A percentile compares a stretch with the other conserved stretches of the same genome.
phyloP scores from a whole-genome alignment of 1,284 basidiomycete species.

The Malassezia brasiliensis region DNA sequence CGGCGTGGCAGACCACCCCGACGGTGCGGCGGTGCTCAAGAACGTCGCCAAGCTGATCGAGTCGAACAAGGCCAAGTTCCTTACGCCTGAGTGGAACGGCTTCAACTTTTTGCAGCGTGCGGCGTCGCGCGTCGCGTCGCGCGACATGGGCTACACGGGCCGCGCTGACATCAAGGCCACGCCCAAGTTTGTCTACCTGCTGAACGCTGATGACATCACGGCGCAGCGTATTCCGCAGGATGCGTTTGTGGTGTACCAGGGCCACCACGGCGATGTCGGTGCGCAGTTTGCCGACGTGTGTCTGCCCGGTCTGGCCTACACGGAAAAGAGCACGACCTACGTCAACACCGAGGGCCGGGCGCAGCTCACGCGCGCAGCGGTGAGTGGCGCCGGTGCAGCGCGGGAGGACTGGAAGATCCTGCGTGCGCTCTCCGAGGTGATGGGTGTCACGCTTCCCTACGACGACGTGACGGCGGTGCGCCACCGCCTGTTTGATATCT shows the following conservation, averaged over 20 bases:
- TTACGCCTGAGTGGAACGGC: constrained; percentile 90
- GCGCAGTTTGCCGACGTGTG: constrained; percentile 94
- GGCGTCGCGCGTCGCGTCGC: constrained; percentile 87
- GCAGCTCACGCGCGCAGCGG: constrained; percentile 82
- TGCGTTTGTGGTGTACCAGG: constrained; percentile 98
- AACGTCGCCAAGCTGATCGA: constrained; percentile 71
- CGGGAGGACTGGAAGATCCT: constrained; percentile 99
- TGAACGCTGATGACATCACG: constrained; percentile 90
- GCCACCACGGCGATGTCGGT: constrained; percentile 94
- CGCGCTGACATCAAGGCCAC: constrained; percentile 58
- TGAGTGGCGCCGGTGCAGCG: constrained; percentile 85
- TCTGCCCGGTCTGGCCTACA: constrained; percentile 86
- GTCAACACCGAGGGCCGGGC: constrained; percentile 93
- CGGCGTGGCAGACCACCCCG: constrained; percentile 72
- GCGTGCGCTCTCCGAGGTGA: constrained; percentile 82
- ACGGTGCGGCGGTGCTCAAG: constrained; percentile 71
- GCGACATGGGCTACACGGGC: constrained; percentile 85
- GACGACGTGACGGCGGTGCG: constrained; percentile 77
- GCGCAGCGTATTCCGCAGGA: constrained; percentile 80
- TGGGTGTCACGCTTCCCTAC: constrained; percentile 73
- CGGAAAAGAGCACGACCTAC: constrained; percentile 89
- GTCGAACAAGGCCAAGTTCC: constrained; percentile 55
- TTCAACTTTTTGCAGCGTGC: constrained; percentile 81
- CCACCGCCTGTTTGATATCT: constrained; percentile 94
- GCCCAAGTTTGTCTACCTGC: constrained; percentile 92